Evolutionary conservation across 2,329 filamentous ascomycete species (phyloP).

Genomic region (Cladosporium colombiae): DNA sequence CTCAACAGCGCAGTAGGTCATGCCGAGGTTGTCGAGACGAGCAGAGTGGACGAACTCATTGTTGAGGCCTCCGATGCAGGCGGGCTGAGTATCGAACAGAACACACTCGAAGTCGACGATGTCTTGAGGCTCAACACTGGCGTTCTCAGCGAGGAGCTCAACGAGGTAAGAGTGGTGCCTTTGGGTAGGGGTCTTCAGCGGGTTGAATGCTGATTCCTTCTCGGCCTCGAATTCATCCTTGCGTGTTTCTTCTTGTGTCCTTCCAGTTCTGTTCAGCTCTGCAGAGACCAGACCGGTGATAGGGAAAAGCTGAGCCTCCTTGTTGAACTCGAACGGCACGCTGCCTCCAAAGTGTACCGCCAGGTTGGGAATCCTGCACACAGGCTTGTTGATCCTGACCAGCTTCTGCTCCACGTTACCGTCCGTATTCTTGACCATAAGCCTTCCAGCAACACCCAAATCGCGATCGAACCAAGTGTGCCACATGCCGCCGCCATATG

Average conservation of each 20-base stretch:
- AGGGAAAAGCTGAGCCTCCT: conserved; percentile 92
- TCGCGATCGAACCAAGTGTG: conserved; percentile 98
- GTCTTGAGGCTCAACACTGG: conserved; percentile 67
- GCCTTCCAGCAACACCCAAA: conserved; percentile 83
- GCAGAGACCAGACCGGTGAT: conserved; percentile 85
- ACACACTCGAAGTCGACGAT: conserved; percentile 93
- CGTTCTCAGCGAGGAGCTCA: conserved; percentile 79
- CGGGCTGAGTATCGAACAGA: conserved; percentile 94
- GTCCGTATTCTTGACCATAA: conserved; percentile 70
- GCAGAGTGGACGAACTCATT: conserved; percentile 96
- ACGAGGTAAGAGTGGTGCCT: conserved; percentile 88
- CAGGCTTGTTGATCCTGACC: conserved; percentile 85
- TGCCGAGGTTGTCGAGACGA: conserved; percentile 92
- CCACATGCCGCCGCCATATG: conserved; percentile 95
- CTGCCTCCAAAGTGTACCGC: conserved; percentile 91
- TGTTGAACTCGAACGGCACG: conserved; percentile 88
- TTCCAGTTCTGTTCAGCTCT: conserved; percentile 77
- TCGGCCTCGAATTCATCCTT: conserved; percentile 43
- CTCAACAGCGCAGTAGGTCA: conserved; percentile 89
- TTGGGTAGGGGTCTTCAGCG: conserved; percentile 73
- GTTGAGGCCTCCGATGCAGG: conserved; percentile 82
- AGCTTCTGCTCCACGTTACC: conserved; percentile 80
- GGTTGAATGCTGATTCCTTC: conserved; percentile 59
- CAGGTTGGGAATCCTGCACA: conserved; percentile 87
- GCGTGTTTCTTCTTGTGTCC: conserved; percentile 52